These are phyloP conservation scores for Beauveria caledonica DNA, from an alignment of 2,329 filamentous ascomycete species.

Conservation along the genomic window DNA sequence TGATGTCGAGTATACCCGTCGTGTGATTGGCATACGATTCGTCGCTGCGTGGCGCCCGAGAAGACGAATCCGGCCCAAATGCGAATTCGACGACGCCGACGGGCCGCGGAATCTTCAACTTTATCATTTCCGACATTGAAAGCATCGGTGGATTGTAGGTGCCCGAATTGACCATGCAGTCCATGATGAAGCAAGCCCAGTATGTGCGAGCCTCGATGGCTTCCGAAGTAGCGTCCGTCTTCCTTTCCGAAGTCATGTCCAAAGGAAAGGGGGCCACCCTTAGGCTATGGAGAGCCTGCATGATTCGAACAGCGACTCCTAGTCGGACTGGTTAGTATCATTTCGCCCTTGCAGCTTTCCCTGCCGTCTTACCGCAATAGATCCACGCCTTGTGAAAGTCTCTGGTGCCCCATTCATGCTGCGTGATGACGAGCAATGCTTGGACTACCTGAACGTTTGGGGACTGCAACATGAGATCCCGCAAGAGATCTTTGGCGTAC, in stretches of 20 bases:
- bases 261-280: constrained; percentile 21
- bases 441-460: constrained; percentile 30
- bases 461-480: constrained; percentile 19
- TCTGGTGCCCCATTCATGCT: constrained; percentile 34
- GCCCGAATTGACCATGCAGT: constrained; percentile 35
- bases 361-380: constrained; percentile 23
- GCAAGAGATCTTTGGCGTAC: constrained; percentile 21
- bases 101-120: constrained; percentile 24
- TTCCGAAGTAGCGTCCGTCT: constrained; percentile 17
- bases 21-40: constrained; percentile 2
- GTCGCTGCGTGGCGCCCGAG: constrained; percentile 15
- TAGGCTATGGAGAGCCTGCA: constrained; percentile 27
- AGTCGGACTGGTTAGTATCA: background rate
- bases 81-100: constrained; percentile 29
- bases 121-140: constrained; percentile 26
- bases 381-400: constrained; percentile 37
- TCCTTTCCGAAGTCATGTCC: constrained; percentile 17
- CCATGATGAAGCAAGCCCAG: constrained; percentile 38
- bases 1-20: constrained; percentile 18
- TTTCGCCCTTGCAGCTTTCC: no score
- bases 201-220: constrained; percentile 32
- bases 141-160: constrained; percentile 31
- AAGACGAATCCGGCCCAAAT: constrained; percentile 25
- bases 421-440: constrained; percentile 29
- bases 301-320: constrained; percentile 31